Conservation (phyloP, 805 yeast species). For the Candida yuanshanica region DNA sequence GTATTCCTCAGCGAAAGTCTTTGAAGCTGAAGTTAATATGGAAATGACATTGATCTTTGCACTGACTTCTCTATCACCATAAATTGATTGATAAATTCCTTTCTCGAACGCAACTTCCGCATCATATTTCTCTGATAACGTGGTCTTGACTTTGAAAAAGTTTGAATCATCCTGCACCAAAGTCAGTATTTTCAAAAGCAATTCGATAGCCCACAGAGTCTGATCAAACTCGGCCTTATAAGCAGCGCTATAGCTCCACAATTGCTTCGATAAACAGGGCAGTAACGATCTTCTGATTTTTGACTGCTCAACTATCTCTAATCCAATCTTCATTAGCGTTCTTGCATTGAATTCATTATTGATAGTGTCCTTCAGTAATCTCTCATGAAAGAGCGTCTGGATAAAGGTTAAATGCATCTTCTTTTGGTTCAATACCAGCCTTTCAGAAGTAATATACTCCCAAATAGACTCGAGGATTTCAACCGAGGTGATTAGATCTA, state of each 20-base stretch:
- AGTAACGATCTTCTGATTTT: conserved; percentile 63
- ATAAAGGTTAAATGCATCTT: conserved; percentile 55
- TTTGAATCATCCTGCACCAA: conserved; percentile 51
- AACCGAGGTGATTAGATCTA: conserved; percentile 24
- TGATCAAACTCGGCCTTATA: conserved; percentile 31
- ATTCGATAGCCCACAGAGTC: conserved; percentile 43
- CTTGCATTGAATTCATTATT: conserved; percentile 24
- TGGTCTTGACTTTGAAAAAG: conserved; percentile 52
- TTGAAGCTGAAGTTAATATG: conserved; percentile 33
- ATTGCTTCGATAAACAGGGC: conserved; percentile 46
- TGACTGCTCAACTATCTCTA: conserved; percentile 42
- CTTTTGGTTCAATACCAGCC: conserved; percentile 62
- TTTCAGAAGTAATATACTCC: conserved; percentile 48
- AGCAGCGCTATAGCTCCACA: conserved; percentile 39
- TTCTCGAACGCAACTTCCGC: conserved; percentile 30
- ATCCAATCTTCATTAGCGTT: conserved; percentile 27
- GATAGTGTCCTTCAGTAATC: conserved; percentile 34
- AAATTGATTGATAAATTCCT: conserved; percentile 39
- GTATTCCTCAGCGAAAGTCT: conserved; percentile 19
- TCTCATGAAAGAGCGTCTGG: conserved; percentile 39
- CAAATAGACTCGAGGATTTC: conserved; percentile 43
- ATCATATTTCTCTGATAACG: conserved; percentile 51
- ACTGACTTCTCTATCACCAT: conserved; percentile 55
- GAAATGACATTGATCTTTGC: conserved; percentile 46
- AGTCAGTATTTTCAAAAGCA: conserved; percentile 41